Base-by-base conservation (phyloP, 345 rosid genomes). In the Linum trigynum region DNA sequence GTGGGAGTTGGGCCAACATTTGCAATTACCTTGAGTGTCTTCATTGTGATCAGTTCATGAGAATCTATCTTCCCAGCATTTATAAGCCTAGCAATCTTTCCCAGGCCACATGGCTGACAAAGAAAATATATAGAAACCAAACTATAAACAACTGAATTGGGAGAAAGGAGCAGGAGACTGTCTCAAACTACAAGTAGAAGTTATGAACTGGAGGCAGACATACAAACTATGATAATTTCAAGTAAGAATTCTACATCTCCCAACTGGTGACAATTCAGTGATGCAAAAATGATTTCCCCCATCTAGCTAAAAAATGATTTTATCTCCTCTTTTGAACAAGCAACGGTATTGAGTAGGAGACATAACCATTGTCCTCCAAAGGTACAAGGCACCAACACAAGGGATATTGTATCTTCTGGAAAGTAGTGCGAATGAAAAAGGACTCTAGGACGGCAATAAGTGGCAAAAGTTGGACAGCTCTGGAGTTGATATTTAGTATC, bases 41-140 rank as follows among this genome's bases (percentile, higher is more conserved):
- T 94, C 97, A 91, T 94, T 2, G 99, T 94, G 66, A 94, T 87
- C 64, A 94, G 66, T 69, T 90, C 97, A 78, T 90, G 95, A n/a
- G 96, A 91, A 77, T 91, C 99, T 42, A 94, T 94, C 82, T 88
- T 75, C 76, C 99, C 96, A 35, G 85, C 86, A 66, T 88, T 90
- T 69, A 94, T 94, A 70, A 90, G 91, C 65, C 81, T 80, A 39
- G 95, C 97, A 39, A 90, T 90, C 85, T 94, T 94, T 39, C 96
- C 92, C 74, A 94, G 64, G 36, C 99, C 99, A 32, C 86, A 95
- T 0, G 97, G 99, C 99, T 94, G 89, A 78, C 66, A 76, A 10
- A 66, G 39, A 62, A 62, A 32, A 66, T 57, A 40, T 3, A 43
- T 40, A 62, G 42, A 48, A 48, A 48, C 42, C 1, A 57, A 3